phyloP scores from a whole-genome alignment of 2,329 filamentous ascomycete species.

The Cytospora mali region DNA sequence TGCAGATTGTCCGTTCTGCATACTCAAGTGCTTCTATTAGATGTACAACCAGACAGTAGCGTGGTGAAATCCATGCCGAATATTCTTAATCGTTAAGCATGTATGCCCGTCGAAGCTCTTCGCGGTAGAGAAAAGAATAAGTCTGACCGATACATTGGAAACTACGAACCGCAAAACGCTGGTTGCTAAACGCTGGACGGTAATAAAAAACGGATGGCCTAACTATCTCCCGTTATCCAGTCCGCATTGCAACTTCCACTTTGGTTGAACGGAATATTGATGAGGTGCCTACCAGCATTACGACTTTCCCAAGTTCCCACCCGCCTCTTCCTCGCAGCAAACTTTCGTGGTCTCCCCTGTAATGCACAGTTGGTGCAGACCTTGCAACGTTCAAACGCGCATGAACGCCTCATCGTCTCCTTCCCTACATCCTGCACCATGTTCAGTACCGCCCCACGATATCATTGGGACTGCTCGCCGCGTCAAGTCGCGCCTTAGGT shows the following conservation, averaged over 20 bases:
- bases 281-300: not conserved
- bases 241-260: not conserved
- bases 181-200: not conserved
- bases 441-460: not conserved
- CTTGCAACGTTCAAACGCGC: slow-evolving; percentile 14
- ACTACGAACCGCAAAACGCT: not conserved
- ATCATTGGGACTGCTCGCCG: not conserved
- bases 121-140: not conserved
- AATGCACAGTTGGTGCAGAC: slow-evolving; percentile 25
- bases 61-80: not conserved
- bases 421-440: not conserved
- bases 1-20: slow-evolving; percentile 21
- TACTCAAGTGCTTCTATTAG: not conserved
- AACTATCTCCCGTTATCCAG: not conserved
- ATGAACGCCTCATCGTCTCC: slow-evolving; percentile 10
- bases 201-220: not conserved
- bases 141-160: not conserved
- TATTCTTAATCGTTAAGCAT: not conserved
- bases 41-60: not conserved
- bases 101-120: not conserved
- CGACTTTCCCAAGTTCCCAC: not conserved
- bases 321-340: not conserved
- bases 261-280: not conserved
- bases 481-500: not conserved
- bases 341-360: slow-evolving; percentile 13